These are phyloP conservation scores for Mycena galericulata DNA, from an alignment of 768 basidiomycete species.

Conservation along the genomic window DNA sequence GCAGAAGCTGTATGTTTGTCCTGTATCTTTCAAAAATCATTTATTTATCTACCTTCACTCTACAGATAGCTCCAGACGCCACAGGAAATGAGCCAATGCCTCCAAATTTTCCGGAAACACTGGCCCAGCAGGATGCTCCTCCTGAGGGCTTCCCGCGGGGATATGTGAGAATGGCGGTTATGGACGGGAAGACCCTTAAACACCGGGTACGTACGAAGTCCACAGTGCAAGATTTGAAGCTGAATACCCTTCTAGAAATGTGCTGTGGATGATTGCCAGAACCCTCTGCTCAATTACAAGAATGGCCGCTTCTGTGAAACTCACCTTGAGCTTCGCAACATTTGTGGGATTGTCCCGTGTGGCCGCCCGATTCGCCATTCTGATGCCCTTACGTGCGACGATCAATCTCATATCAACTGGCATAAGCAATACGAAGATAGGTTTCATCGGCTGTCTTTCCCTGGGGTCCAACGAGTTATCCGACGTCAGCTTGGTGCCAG, in stretches of 20 bases:
- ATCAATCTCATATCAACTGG: too few relatives aligned
- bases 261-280: conserved; percentile 36
- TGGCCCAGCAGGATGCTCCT: conserved; percentile 1
- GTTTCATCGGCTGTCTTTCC: too few relatives aligned
- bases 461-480: too few relatives aligned
- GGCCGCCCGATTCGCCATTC: too few relatives aligned
- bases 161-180: conserved; percentile 43
- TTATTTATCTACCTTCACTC: not conserved
- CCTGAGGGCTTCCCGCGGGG: conserved; percentile 20
- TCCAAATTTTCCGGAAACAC: not conserved
- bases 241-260: conserved; percentile 35
- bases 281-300: conserved; percentile 43
- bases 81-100: not conserved
- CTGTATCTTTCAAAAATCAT: not conserved
- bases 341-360: too few relatives aligned
- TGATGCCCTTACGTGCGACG: too few relatives aligned
- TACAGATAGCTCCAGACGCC: not conserved
- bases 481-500: too few relatives aligned
- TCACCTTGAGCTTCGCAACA: too few relatives aligned
- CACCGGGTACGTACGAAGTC: conserved; percentile 36
- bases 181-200: conserved; percentile 47
- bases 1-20: conserved; percentile 8
- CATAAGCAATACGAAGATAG: too few relatives aligned
- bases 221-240: not conserved
- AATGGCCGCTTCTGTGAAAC: too few relatives aligned